A percentile compares a stretch with the other conserved stretches of the same genome.
Conservation (phyloP, 306 rosid species). For the Rosa chinensis region DNA sequence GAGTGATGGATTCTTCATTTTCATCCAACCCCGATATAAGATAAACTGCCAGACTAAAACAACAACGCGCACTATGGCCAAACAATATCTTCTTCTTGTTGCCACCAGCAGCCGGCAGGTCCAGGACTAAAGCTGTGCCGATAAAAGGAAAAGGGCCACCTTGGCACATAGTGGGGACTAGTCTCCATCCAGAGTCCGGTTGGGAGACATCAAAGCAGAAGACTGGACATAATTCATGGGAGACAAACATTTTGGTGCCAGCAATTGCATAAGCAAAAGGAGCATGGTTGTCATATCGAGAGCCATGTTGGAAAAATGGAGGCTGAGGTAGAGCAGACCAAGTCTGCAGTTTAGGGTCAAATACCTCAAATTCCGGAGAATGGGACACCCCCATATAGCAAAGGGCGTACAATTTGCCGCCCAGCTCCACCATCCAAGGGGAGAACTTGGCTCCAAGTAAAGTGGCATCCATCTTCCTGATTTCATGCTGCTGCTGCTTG, state of each 20-base stretch:
- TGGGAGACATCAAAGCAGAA: neutral
- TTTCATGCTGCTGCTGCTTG: too few relatives aligned
- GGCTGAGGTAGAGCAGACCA: neutral
- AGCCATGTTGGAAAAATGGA: neutral
- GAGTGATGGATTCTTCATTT: neutral
- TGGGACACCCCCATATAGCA: neutral
- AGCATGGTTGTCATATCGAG: neutral
- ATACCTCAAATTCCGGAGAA: neutral
- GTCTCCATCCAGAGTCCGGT: neutral
- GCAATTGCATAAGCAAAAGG: neutral
- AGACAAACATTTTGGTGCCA: neutral
- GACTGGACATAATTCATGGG: neutral
- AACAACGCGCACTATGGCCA: neutral
- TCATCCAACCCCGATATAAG: neutral
- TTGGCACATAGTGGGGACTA: neutral
- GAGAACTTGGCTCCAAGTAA: neutral
- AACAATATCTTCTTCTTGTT: neutral
- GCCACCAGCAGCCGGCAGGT: neutral
- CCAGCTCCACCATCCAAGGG: neutral
- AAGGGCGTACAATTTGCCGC: neutral
- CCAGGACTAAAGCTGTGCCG: neutral
- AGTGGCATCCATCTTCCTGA: too few relatives aligned
- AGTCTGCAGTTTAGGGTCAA: neutral
- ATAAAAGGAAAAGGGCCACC: neutral
- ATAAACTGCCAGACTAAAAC: neutral